Conservation (phyloP, 2,329 filamentous ascomycete species). For the Fusarium citri region DNA sequence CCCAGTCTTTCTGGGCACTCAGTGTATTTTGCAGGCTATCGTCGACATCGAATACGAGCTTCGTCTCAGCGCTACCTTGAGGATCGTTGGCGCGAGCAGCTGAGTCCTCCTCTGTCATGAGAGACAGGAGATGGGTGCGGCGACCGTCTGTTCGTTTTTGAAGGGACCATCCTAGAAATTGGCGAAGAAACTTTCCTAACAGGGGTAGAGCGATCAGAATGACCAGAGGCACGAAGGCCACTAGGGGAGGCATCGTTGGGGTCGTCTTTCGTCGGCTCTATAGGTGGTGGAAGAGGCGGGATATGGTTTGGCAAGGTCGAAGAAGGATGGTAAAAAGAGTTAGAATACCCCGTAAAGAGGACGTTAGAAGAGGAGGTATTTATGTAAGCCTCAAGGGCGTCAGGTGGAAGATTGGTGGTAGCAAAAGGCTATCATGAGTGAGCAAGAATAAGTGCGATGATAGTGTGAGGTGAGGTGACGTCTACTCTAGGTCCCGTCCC, state of each 20-base stretch:
- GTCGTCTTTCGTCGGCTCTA: conserved; percentile 1
- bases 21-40: conserved; percentile 44
- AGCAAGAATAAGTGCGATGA: conserved; percentile 16
- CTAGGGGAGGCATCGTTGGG: conserved; percentile 17
- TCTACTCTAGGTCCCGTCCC: conserved; percentile 4
- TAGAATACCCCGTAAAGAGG: background rate
- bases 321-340: background rate
- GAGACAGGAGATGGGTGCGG: conserved; percentile 66
- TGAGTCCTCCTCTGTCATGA: conserved; percentile 61
- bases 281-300: background rate
- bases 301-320: background rate
- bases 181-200: conserved; percentile 52
- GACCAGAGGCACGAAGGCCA: conserved; percentile 28
- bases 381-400: conserved; percentile 20
- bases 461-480: conserved; percentile 25
- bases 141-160: conserved; percentile 72
- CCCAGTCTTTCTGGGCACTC: conserved; percentile 71
- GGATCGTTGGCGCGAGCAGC: conserved; percentile 52
- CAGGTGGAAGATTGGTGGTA: conserved; percentile 14
- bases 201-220: conserved; percentile 45
- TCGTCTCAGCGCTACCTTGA: conserved; percentile 63
- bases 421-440: conserved; percentile 16
- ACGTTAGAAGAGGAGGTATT: background rate
- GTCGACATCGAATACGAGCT: conserved; percentile 65
- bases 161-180: conserved; percentile 69